phyloP scores from a whole-genome alignment of 441 rosid genomes.

The Jatropha podagrica region DNA sequence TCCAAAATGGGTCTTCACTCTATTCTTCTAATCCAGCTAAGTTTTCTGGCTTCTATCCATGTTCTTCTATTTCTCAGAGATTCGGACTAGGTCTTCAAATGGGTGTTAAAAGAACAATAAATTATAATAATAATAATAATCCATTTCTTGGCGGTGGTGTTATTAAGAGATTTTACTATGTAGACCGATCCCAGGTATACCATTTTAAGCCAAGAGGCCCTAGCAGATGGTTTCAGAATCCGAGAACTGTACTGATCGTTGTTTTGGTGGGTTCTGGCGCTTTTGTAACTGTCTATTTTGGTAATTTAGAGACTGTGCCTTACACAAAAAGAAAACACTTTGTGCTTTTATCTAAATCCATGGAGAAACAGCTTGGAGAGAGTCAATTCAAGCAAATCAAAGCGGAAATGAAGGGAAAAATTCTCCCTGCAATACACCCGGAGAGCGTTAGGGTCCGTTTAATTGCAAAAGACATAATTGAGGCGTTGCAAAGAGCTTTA shows the following conservation, averaged over 20 bases:
- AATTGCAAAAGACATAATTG: slow-evolving; percentile 69
- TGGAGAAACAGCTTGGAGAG: slow-evolving; percentile 76
- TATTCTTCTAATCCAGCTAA: slow-evolving; percentile 32
- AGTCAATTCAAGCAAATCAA: slow-evolving; percentile 61
- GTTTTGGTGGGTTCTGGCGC: slow-evolving; percentile 60
- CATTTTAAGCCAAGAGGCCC: slow-evolving; percentile 85
- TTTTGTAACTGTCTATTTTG: slow-evolving; percentile 57
- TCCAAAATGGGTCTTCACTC: slow-evolving; percentile 28
- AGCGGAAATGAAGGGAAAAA: slow-evolving; percentile 55
- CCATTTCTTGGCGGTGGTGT: slow-evolving; percentile 29
- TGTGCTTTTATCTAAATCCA: slow-evolving; percentile 63
- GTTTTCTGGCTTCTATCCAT: slow-evolving; percentile 42
- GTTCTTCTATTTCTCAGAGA: slow-evolving; percentile 33
- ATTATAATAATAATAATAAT: slow-evolving; percentile 10
- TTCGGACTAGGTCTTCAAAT: slow-evolving; percentile 34
- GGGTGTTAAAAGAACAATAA: slow-evolving; percentile 18
- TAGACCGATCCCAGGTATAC: slow-evolving; percentile 58
- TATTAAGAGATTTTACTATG: slow-evolving; percentile 63
- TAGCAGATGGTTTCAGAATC: slow-evolving; percentile 64
- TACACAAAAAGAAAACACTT: slow-evolving; percentile 81
- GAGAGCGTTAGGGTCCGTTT: slow-evolving; percentile 74
- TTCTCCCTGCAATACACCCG: slow-evolving; percentile 81
- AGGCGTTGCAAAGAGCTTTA: slow-evolving; percentile 80
- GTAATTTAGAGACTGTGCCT: slow-evolving; percentile 82
- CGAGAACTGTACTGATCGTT: slow-evolving; percentile 45